Base-by-base conservation (phyloP, 345 rosid genomes). In the Euphorbia peplus region DNA sequence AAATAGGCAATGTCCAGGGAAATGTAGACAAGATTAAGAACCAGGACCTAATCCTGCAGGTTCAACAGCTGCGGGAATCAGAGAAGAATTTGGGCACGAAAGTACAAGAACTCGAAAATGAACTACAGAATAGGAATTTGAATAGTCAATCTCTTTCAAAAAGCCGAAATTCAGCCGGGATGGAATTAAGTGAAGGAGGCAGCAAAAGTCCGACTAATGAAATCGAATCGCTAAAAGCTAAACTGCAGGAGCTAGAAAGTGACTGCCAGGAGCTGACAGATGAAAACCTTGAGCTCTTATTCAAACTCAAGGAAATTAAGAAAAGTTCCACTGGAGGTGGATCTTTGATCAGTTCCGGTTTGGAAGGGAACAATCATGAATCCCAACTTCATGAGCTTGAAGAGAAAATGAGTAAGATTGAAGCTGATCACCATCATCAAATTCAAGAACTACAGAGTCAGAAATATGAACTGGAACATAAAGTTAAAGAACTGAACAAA, bases 241-340 rank as follows among this genome's bases (percentile, higher is more conserved):
- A 84, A 62, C 70, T 84, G 69, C 84, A 75, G 68, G 91, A 83
- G 70, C 74, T 84, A 25, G 88, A 87, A 71, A 71, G 66, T 53
- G 91, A 87, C 56, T 87, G 88, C 69, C 74, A 76, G 56, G 91
- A 87, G 82, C 80, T 84, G 60, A 84, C 91, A n/a, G 85, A 84
- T 12, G 91, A 87, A 75, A 87, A 87, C 60, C 82, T 87, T 47
- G 77, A 76, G 60, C 80, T 87, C 35, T 74, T 87, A 30, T 35
- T 78, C 70, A 74, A 73, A 79, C 75, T 84, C 0, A 81, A 84
- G 78, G 83, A 76, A 58, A 69, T 60, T 30, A 80, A 62, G 56
- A 60, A 62, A 22, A 73, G 32, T 25, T 66, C 79, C 39, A 6
- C 22, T 14, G 72, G 58, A 47, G 46, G 25, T 25, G 70, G 39